These are phyloP conservation scores for Trichosporon sp. DNA, from an alignment of 1,284 basidiomycete genomes.

Conservation along the genomic window DNA sequence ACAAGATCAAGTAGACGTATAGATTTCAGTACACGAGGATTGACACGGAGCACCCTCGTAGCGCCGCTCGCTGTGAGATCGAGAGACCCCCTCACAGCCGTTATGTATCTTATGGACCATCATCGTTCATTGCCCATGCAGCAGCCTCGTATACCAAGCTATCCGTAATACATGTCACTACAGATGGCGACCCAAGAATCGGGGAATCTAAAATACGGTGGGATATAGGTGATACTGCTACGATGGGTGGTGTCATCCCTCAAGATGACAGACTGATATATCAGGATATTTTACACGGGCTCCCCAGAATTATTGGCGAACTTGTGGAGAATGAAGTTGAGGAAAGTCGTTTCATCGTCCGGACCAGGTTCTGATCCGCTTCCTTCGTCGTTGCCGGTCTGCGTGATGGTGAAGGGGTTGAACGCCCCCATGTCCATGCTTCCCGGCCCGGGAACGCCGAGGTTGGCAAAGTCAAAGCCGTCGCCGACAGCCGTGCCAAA, in stretches of 20 bases:
- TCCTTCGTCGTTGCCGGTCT: slow-evolving; percentile 34
- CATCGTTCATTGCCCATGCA: not conserved
- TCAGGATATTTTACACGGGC: slow-evolving; percentile 15
- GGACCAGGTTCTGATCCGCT: slow-evolving; percentile 16
- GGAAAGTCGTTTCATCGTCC: slow-evolving; percentile 40
- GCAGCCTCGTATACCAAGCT: not conserved
- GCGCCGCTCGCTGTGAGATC: too few species aligned
- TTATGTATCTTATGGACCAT: too few species aligned
- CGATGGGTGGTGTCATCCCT: not conserved
- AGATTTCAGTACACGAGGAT: too few species aligned
- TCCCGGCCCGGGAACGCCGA: slow-evolving; percentile 25
- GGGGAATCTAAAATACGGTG: not conserved
- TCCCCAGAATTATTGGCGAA: slow-evolving; percentile 43
- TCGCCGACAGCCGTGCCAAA: slow-evolving; percentile 32
- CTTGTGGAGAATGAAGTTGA: slow-evolving; percentile 44
- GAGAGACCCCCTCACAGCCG: too few species aligned
- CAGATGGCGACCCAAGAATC: not conserved
- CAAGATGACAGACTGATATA: too few species aligned
- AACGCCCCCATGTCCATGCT: slow-evolving; percentile 27
- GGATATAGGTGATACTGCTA: slow-evolving; percentile 1
- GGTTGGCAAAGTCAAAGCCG: slow-evolving; percentile 39
- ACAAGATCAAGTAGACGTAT: slow-evolving; percentile 59
- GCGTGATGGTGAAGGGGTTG: slow-evolving; percentile 47
- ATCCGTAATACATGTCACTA: slow-evolving; percentile 4
- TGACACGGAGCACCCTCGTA: too few species aligned